Percentiles rank a stretch among this genome's conserved stretches.
Evolutionary conservation across 2,329 filamentous ascomycete species (phyloP).

Genomic region (Talaromyces atroroseus): DNA sequence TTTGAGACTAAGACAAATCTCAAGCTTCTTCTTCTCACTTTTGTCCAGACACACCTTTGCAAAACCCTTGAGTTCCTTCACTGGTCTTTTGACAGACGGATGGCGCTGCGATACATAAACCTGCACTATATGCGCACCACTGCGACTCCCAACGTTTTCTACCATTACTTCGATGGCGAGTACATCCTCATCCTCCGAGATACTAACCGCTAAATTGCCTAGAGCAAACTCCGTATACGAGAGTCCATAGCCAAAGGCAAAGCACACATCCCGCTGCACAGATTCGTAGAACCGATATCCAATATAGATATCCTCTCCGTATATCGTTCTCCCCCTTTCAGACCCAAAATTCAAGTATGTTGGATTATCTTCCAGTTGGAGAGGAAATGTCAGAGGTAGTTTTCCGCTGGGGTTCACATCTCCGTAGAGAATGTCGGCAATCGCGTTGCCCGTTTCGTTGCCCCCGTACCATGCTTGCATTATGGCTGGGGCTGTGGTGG

Average conservation of each 20-base stretch:
- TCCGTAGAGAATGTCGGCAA: constrained; percentile 72
- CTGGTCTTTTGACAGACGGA: constrained; percentile 30
- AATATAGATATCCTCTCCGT: constrained; percentile 74
- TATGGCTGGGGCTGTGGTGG: constrained; percentile 48
- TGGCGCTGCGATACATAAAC: constrained; percentile 43
- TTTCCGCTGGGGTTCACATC: constrained; percentile 69
- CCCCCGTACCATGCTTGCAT: constrained; percentile 80
- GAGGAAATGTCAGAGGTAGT: constrained; percentile 68
- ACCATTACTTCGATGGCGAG: constrained; percentile 44
- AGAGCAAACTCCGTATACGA: constrained; percentile 67
- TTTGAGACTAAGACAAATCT: neutral
- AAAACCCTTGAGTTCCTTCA: constrained; percentile 44
- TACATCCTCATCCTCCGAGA: constrained; percentile 37
- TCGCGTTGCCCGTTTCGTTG: constrained; percentile 74
- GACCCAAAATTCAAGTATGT: constrained; percentile 68
- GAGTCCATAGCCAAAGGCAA: constrained; percentile 74
- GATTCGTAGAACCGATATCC: constrained; percentile 78
- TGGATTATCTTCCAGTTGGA: constrained; percentile 62
- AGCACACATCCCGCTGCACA: constrained; percentile 57
- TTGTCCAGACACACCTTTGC: constrained; percentile 23
- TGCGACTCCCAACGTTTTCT: constrained; percentile 50
- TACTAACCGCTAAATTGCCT: constrained; percentile 40
- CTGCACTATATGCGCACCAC: constrained; percentile 51
- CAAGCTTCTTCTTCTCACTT: neutral
- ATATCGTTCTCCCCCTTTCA: constrained; percentile 66